Evolutionary conservation across 208 protist genomes (phyloP), one percentile per base, ranked within the genome.

Genomic region (Angomonas desouzai): DNA sequence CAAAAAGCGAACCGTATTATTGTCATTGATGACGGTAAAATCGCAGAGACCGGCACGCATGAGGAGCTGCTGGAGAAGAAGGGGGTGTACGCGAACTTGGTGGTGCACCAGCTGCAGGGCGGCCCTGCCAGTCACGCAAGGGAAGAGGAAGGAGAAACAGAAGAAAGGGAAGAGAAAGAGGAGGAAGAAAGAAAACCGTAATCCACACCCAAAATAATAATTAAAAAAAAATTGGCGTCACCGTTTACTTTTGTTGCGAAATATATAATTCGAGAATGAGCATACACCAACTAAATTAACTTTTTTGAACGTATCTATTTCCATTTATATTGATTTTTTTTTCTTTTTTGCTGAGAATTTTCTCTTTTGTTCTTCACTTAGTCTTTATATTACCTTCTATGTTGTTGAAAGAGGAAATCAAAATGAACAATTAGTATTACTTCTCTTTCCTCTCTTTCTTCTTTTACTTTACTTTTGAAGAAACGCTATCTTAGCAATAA

Each of bases 1-100:
- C 28, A 48, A 30, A 55, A 78, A 25, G 79, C 72, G 30, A 58
- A 86, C 66, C 38, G 67, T 13, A 78, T 89, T 18, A 40, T 69
- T 36, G 83, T 89, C 16, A n/a, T 89, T 23, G 27, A 68, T 0
- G 23, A 62, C 43, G 77, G 83, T 4, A 25, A 47, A 18, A 63
- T 85, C 7, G 62, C 45, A 18, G 78, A 89, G 59, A 30, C 48
- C 20, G 77, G 81, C 40, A 75, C 56, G 6, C 40, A 22, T 27
- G 43, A 60, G 22, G 48, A 67, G 27, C 34, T 45, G 33, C 53
- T 67, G 22, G 36, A 48, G 6, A 6, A 29, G 10, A 49, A 43
- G 4, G 48, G 43, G 0, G 56, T 66, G 2, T 81, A 83, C 70
- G 81, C 58, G 65, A 62, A 58, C 34, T 58, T 81, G 1, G 70